Conservation (phyloP, 257 asterid genomes). For the Jacaranda copaia region DNA sequence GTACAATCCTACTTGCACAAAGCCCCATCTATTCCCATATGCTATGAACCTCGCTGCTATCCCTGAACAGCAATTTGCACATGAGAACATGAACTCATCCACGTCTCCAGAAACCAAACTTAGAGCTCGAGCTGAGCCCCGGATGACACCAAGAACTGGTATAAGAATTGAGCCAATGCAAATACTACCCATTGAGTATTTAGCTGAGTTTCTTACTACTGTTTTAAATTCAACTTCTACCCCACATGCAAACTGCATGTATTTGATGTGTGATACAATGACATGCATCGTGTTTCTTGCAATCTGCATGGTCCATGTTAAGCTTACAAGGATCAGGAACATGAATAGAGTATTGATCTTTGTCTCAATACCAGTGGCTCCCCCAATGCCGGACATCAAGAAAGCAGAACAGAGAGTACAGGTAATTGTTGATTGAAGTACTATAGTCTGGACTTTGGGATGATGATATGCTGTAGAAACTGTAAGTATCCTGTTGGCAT, state of each 20-base stretch:
- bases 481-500: slow-evolving; percentile 44
- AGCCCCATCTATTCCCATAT: slow-evolving; percentile 66
- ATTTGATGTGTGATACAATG: slow-evolving; percentile 58
- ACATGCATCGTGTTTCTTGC: slow-evolving; percentile 54
- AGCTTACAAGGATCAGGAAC: slow-evolving; percentile 54
- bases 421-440: slow-evolving; percentile 35
- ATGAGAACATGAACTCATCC: slow-evolving; percentile 72
- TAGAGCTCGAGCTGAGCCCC: slow-evolving; percentile 53
- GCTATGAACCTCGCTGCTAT: slow-evolving; percentile 46
- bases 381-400: slow-evolving; percentile 60
- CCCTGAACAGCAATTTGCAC: slow-evolving; percentile 58
- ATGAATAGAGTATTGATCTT: slow-evolving; percentile 48
- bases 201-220: slow-evolving; percentile 39
- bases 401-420: slow-evolving; percentile 48
- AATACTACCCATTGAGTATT: slow-evolving; percentile 57
- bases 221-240: slow-evolving; percentile 47
- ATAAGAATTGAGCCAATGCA: slow-evolving; percentile 60
- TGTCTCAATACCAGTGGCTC: slow-evolving; percentile 47
- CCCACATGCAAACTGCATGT: slow-evolving; percentile 53
- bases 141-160: slow-evolving; percentile 47
- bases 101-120: slow-evolving; percentile 55
- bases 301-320: slow-evolving; percentile 61
- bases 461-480: slow-evolving; percentile 48
- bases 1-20: slow-evolving; percentile 63
- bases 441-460: slow-evolving; percentile 43